Conservation (phyloP, 192 early-diverging fungal species). For the Rhizophagus clarus region DNA sequence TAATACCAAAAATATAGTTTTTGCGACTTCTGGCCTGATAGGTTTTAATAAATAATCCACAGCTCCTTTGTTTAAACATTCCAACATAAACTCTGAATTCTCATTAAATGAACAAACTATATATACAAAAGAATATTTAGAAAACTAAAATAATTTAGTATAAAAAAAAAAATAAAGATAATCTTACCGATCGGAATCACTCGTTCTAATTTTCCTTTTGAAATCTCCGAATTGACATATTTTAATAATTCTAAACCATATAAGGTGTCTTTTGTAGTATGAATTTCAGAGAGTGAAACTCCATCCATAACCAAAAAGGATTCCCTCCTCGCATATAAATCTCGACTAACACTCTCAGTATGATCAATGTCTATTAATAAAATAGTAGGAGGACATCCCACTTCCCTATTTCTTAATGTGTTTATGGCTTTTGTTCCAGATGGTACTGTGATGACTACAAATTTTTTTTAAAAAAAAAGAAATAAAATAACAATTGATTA, state of each 20-base stretch:
- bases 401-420: neutral
- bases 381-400: slow-evolving; percentile 11
- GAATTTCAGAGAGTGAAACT: neutral
- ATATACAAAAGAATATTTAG: neutral
- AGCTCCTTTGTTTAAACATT: slow-evolving; percentile 56
- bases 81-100: slow-evolving; percentile 44
- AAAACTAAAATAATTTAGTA: neutral
- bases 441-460: slow-evolving; percentile 15
- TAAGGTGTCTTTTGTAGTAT: slow-evolving; percentile 12
- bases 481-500: neutral
- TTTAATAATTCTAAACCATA: slow-evolving; percentile 41
- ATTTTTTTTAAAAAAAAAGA: neutral
- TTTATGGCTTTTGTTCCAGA: slow-evolving; percentile 19
- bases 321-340: slow-evolving; percentile 9
- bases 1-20: slow-evolving; percentile 56
- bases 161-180: neutral
- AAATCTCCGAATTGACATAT: slow-evolving; percentile 33
- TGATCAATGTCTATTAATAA: slow-evolving; percentile 32
- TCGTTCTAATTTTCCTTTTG: slow-evolving; percentile 37
- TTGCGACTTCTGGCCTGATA: slow-evolving; percentile 48
- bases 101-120: slow-evolving; percentile 44
- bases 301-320: slow-evolving; percentile 6
- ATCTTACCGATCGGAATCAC: slow-evolving; percentile 42
- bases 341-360: slow-evolving; percentile 20
- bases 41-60: slow-evolving; percentile 60